Conservation (phyloP, 192 early-diverging fungal genomes). For the Diversispora epigaea region DNA sequence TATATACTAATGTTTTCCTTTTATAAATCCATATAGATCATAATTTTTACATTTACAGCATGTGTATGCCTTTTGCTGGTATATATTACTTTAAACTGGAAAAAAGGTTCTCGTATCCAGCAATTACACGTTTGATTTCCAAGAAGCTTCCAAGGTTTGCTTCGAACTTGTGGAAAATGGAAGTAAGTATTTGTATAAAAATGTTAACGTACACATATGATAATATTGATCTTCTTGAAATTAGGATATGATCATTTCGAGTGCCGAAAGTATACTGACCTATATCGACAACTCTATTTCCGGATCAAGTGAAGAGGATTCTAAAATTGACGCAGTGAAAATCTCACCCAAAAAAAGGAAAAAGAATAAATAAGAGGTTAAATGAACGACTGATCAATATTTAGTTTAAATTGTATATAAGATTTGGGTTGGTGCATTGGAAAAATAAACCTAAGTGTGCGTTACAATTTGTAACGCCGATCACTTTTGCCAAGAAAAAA, state of each 20-base stretch:
- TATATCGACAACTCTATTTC: conserved; percentile 19
- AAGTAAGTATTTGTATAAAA: conserved; percentile 24
- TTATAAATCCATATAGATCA: conserved; percentile 24
- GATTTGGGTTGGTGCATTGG: too few relatives aligned
- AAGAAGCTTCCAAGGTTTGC: conserved; percentile 14
- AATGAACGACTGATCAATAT: too few relatives aligned
- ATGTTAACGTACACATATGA: conserved; percentile 8
- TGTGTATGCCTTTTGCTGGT: conserved; percentile 27
- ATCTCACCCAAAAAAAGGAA: conserved; percentile 13
- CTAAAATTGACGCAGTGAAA: conserved; percentile 24
- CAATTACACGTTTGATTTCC: neutral
- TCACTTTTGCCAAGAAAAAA: too few relatives aligned
- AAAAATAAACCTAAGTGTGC: too few relatives aligned
- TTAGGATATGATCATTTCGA: conserved; percentile 28
- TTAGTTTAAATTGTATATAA: too few relatives aligned
- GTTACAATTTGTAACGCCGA: too few relatives aligned
- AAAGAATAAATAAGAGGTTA: too few relatives aligned
- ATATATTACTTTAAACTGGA: conserved; percentile 28
- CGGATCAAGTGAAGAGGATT: conserved; percentile 20
- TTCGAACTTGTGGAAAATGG: conserved; percentile 22
- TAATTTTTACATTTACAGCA: conserved; percentile 19
- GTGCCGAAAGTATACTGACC: conserved; percentile 17
- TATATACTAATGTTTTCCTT: neutral
- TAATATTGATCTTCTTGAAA: conserved; percentile 15
- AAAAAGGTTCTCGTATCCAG: conserved; percentile 6